Evolutionary conservation across 2,329 filamentous ascomycete species (phyloP), one percentile per base, ranked within the genome.

Genomic region (Botrytis sinoallii): DNA sequence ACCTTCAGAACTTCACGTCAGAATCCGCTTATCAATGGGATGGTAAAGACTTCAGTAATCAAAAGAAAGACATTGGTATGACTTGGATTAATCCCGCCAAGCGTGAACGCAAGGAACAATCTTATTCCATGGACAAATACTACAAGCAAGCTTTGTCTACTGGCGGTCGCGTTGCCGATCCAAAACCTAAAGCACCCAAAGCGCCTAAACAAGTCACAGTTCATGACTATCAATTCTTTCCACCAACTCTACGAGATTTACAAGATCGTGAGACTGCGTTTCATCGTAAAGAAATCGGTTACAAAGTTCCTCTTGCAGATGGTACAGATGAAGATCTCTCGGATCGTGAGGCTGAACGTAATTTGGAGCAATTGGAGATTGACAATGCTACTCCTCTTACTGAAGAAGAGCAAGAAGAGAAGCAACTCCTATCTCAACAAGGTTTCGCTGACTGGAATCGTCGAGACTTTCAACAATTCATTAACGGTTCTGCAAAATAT

Each of bases 21-120:
- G 96, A 99, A 79, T 97, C 94, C 72, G 95, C 97, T 0, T 99
- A 99, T 80, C 96, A 98, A 81, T 99, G 97, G 97, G 99, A 99
- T 77, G 96, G 96, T 65, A 92, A 98, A 84, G 95, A 95, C 79
- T 99, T 99, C 82, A 93, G 94, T 71, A 93, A 92, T 74, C 89
- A 91, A 81, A 97, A 97, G 85, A 97, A 97, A 83, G 94, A 97
- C 68, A 93, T 98, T 76, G 94, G 93, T 67, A 88, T 98, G 77
- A 95, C 87, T 80, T 99, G 97, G 97, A 99, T 99, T 85, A 97
- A 99, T 79, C 97, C 96, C 3, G 91, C 95, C 25, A 99, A 99
- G 86, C 95, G 96, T 83, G 97, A 99, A 84, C 93, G 96, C 80
- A 99, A 98, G 83, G 95, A 98, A 81, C 94, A 98, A 81, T 94